Conservation (phyloP, 2,329 filamentous ascomycete species). For the Claviceps humidiphila region DNA sequence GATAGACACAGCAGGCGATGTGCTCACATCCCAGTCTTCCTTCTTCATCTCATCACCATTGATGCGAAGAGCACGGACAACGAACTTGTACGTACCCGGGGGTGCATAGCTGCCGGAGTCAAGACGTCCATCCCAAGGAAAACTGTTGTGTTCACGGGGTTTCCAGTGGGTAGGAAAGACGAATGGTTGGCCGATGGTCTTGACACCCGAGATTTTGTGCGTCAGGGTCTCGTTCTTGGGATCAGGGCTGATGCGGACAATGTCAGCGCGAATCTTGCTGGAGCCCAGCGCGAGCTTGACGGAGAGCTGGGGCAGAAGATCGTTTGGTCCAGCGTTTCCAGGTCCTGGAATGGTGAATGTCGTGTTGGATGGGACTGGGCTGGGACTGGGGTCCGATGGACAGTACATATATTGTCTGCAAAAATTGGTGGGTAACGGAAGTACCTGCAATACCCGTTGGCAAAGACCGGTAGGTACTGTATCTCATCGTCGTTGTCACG, state of each 20-base stretch:
- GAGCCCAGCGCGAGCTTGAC: conserved; percentile 32
- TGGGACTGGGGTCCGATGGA: conserved; percentile 3
- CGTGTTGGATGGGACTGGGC: conserved; percentile 18
- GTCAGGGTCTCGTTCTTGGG: conserved; percentile 12
- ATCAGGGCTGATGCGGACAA: conserved; percentile 23
- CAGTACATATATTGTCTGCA: too few relatives aligned
- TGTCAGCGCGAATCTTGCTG: conserved; percentile 27
- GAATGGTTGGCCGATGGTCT: conserved; percentile 27
- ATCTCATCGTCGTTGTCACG: too few relatives aligned
- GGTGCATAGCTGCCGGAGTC: conserved; percentile 33
- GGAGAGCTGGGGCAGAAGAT: conserved; percentile 26
- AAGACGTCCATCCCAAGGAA: conserved; percentile 33
- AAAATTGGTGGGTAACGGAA: too few relatives aligned
- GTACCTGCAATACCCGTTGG: too few relatives aligned
- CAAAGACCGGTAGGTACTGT: too few relatives aligned
- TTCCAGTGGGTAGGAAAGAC: conserved; percentile 26
- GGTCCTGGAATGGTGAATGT: conserved; percentile 29
- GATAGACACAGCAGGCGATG: conserved; percentile 31
- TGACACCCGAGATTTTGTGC: conserved; percentile 23
- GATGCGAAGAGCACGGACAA: conserved; percentile 34
- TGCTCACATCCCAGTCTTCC: conserved; percentile 32
- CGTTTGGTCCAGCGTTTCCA: conserved; percentile 19
- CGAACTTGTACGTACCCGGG: conserved; percentile 35
- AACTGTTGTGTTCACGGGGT: conserved; percentile 10
- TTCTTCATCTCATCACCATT: conserved; percentile 32